Conservation (phyloP, 1,284 basidiomycete species). For the Tylopilus sp. region DNA sequence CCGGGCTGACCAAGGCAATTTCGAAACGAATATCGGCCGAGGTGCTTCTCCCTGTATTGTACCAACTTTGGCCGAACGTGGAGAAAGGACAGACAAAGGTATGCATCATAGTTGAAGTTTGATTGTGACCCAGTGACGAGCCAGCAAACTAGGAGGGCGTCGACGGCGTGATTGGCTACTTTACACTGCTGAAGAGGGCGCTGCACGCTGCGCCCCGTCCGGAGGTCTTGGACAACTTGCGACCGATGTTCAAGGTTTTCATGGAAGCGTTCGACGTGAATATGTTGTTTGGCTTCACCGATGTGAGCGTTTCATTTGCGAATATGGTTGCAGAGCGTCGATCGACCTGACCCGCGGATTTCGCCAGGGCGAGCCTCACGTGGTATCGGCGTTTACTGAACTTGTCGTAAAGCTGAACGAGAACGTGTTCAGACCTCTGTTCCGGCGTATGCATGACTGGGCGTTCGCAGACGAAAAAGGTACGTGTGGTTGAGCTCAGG, state of each 20-base stretch:
- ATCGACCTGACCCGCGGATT: not conserved
- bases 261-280: conserved; percentile 72
- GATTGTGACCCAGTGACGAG: conserved; percentile 1
- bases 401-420: conserved; percentile 94
- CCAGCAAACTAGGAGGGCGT: conserved; percentile 15
- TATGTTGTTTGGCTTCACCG: conserved; percentile 31
- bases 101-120: conserved; percentile 5
- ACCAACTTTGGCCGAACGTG: conserved; percentile 51
- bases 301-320: conserved; percentile 32
- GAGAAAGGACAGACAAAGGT: conserved; percentile 38
- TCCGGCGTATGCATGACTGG: conserved; percentile 94
- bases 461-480: conserved; percentile 65
- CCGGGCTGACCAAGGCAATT: conserved; percentile 50
- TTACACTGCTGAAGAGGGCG: conserved; percentile 62
- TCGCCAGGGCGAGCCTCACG: conserved; percentile 47
- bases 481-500: conserved; percentile 31
- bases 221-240: conserved; percentile 67
- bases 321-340: not conserved
- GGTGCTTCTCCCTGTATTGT: conserved; percentile 61
- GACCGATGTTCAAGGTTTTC: conserved; percentile 77
- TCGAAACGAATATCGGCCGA: conserved; percentile 70
- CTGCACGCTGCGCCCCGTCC: conserved; percentile 64
- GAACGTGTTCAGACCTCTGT: conserved; percentile 86
- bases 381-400: conserved; percentile 80
- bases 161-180: conserved; percentile 51